A percentile compares a stretch with the other conserved stretches of the same genome.
Evolutionary conservation across 2,329 filamentous ascomycete genomes (phyloP).

Genomic region (Xylaria hypoxylon): DNA sequence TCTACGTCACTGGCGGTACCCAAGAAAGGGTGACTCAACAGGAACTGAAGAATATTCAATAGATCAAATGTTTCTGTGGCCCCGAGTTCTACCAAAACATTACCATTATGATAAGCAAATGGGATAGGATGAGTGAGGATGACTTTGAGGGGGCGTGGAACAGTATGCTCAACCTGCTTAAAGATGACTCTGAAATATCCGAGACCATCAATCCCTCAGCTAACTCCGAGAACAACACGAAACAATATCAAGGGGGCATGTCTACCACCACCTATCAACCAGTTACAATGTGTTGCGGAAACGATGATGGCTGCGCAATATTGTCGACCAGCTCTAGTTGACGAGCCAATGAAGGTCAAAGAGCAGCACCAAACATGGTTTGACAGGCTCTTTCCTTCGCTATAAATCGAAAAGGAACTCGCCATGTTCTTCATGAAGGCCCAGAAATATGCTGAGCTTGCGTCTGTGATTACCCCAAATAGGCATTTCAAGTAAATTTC

Average conservation of each 20-base stretch:
- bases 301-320: no score
- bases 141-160: conserved; percentile 7
- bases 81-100: conserved; percentile 7
- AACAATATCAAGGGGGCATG: not conserved
- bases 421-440: no score
- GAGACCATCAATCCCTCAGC: conserved; percentile 3
- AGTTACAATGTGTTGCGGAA: no score
- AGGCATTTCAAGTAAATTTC: no score
- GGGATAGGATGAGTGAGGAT: conserved; percentile 16
- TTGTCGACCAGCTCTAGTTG: no score
- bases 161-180: conserved; percentile 9
- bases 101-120: conserved; percentile 12
- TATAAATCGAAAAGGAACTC: no score
- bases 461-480: no score
- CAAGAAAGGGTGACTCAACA: conserved; percentile 3
- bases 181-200: not conserved
- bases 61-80: conserved; percentile 15
- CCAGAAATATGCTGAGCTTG: no score
- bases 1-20: conserved; percentile 7
- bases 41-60: conserved; percentile 13
- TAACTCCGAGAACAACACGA: not conserved
- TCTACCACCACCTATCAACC: conserved; percentile 20
- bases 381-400: no score
- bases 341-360: no score
- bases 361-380: no score